Evolutionary conservation across 192 early-diverging fungal species (phyloP), one percentile per base, ranked within the genome.

Genomic region (Umbelopsis sp.): DNA sequence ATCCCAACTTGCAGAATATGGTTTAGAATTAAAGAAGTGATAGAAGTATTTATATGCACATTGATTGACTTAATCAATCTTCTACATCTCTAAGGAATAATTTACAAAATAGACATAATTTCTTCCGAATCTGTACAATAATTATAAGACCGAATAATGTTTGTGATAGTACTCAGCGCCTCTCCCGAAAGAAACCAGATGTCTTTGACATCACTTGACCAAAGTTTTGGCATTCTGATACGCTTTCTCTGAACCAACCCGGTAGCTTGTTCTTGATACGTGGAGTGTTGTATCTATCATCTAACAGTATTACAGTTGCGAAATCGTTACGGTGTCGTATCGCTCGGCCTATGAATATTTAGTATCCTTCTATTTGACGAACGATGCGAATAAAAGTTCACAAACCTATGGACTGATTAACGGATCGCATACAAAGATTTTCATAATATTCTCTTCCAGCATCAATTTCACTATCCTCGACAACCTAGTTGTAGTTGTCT

Each of bases 301-400:
- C 97, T 35, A 97, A 58, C 46, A 98, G 78, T 3, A 94, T 72
- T 53, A 98, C 92, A 1, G 88, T 87, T 0, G 95, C 93, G 77
- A 92, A 95, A 76, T 98, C 97, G 50, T 86, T 73, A 45, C 83
- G 84, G 76, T 98, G 97, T 11, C 97, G 89, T 67, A 98, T 97
- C 4, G 95, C 95, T 16, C 97, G 86, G 6, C 96, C 95, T 84
- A 73, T 49, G 25, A 65, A 73, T 18, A 46, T 45, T n/a, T 50
- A 45, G 4, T 11, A 20, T 45, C 4, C 2, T 37, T 46, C 22
- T 30, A 44, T 12, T 78, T 25, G 13, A 21, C 35, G 69, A 45
- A 15, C 41, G 5, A 61, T 52, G 13, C 30, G 10, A 2, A 22
- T 23, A 3, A 13, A 20, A 6, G 30, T 12, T 9, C 27, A 65